These are phyloP conservation scores for Plasmodium relictum DNA, from an alignment of 169 alveolate genomes.

Conservation along the genomic window DNA sequence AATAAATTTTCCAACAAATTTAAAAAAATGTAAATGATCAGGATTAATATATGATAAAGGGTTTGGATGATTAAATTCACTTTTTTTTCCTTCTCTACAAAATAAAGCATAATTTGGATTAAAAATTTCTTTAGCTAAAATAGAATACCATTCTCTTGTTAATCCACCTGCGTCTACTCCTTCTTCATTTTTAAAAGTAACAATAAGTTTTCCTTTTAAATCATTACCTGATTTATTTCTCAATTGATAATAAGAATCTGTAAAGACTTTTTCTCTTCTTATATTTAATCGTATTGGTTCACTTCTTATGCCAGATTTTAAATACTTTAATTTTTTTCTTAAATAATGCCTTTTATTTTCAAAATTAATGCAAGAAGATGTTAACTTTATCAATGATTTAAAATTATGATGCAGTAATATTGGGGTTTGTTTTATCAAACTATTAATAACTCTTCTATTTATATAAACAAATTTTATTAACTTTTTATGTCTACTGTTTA, in stretches of 20 bases:
- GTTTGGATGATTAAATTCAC: conserved; percentile 96
- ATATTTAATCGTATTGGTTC: conserved; percentile 91
- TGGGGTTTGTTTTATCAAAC: conserved; percentile 88
- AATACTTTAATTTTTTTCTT: conserved; percentile 90
- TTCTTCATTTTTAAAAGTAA: conserved; percentile 97
- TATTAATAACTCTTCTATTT: conserved; percentile 83
- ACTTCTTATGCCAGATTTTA: conserved; percentile 80
- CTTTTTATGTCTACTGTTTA: conserved; percentile 77
- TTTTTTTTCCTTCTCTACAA: conserved; percentile 91
- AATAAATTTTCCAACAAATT: conserved; percentile 98
- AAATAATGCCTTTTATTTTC: conserved; percentile 97
- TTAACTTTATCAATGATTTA: conserved; percentile 86
- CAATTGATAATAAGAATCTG: conserved; percentile 95
- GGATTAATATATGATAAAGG: conserved; percentile 95
- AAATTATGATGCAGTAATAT: conserved; percentile 87
- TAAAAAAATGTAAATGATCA: conserved; percentile 97
- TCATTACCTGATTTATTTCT: conserved; percentile 93
- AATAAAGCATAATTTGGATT: conserved; percentile 98
- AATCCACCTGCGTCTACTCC: conserved; percentile 99
- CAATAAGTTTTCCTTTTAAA: conserved; percentile 94
- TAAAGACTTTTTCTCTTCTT: conserved; percentile 95
- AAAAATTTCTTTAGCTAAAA: conserved; percentile 98
- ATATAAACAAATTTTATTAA: conserved; percentile 80
- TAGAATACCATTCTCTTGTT: conserved; percentile 98
- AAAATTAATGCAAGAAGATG: conserved; percentile 96